Percentiles rank a stretch among this genome's conserved stretches.
phyloP scores from a whole-genome alignment of 2,329 filamentous ascomycete genomes.

The Lasiodiplodia citricola region DNA sequence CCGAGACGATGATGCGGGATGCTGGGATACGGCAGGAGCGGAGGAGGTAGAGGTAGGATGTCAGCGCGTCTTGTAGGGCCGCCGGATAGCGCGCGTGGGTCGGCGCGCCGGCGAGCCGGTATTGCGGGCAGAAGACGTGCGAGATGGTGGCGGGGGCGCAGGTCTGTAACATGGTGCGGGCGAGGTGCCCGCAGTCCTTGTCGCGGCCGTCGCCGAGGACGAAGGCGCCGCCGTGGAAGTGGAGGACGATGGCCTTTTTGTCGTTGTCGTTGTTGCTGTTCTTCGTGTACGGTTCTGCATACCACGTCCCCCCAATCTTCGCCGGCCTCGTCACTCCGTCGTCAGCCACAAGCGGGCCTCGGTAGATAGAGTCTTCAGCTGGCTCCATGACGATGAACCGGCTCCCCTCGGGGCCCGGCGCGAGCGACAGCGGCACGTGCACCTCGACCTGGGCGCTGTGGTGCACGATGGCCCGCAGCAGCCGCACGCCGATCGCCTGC shows the following conservation, averaged over 20 bases:
- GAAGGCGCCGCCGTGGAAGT: constrained; percentile 58
- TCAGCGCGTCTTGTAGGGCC: constrained; percentile 56
- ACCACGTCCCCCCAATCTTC: constrained; percentile 51
- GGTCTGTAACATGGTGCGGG: constrained; percentile 36
- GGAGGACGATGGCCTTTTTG: constrained; percentile 46
- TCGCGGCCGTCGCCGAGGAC: constrained; percentile 51
- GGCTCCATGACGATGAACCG: constrained; percentile 44
- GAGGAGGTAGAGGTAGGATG: constrained; percentile 53
- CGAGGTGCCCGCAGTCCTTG: constrained; percentile 38
- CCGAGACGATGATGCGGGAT: constrained; percentile 50
- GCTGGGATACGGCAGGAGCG: constrained; percentile 48
- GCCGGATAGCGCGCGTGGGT: constrained; percentile 56
- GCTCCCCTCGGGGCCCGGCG: constrained; percentile 45
- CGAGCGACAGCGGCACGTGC: constrained; percentile 40
- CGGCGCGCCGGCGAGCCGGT: constrained; percentile 54
- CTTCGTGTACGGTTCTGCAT: constrained; percentile 33
- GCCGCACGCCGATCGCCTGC: constrained; percentile 44
- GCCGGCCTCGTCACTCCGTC: constrained; percentile 39
- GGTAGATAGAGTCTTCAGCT: constrained; percentile 33
- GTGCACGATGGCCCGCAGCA: constrained; percentile 41
- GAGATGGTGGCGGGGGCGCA: constrained; percentile 33
- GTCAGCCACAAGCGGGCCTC: constrained; percentile 39
- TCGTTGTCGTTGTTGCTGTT: constrained; percentile 26
- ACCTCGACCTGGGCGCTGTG: constrained; percentile 39
- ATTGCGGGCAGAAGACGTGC: constrained; percentile 52